phyloP scores from a whole-genome alignment of 768 basidiomycete species.

The Amanita rimosa region DNA sequence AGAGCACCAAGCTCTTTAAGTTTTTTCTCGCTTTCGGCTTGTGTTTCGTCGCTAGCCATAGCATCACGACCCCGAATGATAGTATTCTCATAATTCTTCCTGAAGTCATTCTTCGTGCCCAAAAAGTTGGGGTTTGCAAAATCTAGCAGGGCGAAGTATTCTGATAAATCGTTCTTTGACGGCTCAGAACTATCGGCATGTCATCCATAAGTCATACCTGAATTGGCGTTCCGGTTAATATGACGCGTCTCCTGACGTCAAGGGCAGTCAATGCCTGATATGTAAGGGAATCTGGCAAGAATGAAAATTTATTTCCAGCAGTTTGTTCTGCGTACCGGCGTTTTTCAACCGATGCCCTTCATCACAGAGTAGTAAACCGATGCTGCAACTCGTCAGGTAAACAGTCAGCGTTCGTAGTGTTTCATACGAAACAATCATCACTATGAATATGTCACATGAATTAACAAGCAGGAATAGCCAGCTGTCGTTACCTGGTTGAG shows the following conservation, averaged over 20 bases:
- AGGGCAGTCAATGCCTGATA: slow-evolving; percentile 77
- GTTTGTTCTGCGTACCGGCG: slow-evolving; percentile 42
- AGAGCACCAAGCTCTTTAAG: slow-evolving; percentile 81
- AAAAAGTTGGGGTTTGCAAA: slow-evolving; percentile 90
- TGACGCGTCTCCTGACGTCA: slow-evolving; percentile 83
- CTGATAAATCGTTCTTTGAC: slow-evolving; percentile 77
- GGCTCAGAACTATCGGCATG: background rate
- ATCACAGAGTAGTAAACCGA: slow-evolving; percentile 91
- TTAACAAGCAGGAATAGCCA: background rate
- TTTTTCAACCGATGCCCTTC: slow-evolving; percentile 98
- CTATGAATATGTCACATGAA: slow-evolving; percentile 26
- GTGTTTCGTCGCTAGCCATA: slow-evolving; percentile 66
- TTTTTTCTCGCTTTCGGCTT: slow-evolving; percentile 79
- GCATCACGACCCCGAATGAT: slow-evolving; percentile 90
- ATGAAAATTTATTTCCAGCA: background rate
- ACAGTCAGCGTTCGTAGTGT: slow-evolving; percentile 74
- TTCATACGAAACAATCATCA: slow-evolving; percentile 99
- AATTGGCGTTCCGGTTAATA: slow-evolving; percentile 90
- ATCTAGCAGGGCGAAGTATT: slow-evolving; percentile 88
- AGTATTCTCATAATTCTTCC: slow-evolving; percentile 89
- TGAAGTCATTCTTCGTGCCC: slow-evolving; percentile 81
- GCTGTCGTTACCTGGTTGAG: slow-evolving; percentile 63
- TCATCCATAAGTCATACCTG: slow-evolving; percentile 34
- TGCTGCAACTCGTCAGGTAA: slow-evolving; percentile 67
- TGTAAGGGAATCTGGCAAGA: slow-evolving; percentile 62